A percentile compares a stretch with the other conserved stretches of the same genome.
These are phyloP conservation scores for Paecilomyces sp. DNA, from an alignment of 2,329 filamentous ascomycete genomes.

Conservation along the genomic window DNA sequence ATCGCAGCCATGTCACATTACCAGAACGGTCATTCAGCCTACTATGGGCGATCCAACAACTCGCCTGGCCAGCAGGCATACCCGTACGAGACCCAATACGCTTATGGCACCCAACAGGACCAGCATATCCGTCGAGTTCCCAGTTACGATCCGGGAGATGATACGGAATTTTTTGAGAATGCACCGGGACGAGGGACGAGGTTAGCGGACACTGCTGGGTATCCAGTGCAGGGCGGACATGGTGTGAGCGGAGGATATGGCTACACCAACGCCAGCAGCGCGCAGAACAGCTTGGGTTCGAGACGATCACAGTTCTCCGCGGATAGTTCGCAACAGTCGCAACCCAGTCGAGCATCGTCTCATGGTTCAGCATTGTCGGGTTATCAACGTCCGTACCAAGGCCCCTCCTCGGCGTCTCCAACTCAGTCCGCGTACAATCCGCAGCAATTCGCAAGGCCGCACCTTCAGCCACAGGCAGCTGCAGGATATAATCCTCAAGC, in stretches of 20 bases:
- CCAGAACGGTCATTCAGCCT: conserved; percentile 44
- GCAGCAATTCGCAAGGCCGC: conserved; percentile 49
- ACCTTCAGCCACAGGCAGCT: conserved; percentile 38
- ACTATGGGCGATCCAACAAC: conserved; percentile 31
- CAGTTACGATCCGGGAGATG: conserved; percentile 73
- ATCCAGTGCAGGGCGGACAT: conserved; percentile 27
- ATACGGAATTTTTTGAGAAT: conserved; percentile 47
- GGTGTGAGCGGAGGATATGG: conserved; percentile 29
- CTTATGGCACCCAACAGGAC: conserved; percentile 33
- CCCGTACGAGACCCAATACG: conserved; percentile 27
- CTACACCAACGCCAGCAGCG: conserved; percentile 15
- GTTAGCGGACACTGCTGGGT: conserved; percentile 29
- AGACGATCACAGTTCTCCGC: conserved; percentile 29
- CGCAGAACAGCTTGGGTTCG: conserved; percentile 25
- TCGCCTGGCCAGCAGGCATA: conserved; percentile 19
- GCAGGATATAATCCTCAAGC: conserved; percentile 65
- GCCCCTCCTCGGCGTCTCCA: conserved; percentile 26
- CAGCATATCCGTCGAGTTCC: conserved; percentile 48
- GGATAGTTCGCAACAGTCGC: conserved; percentile 25
- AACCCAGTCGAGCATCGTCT: conserved; percentile 34
- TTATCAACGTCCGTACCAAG: conserved; percentile 48
- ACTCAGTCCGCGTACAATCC: conserved; percentile 54
- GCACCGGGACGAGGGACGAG: conserved; percentile 17
- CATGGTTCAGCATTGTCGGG: conserved; percentile 35
- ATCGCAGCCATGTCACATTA: conserved; percentile 47